Conservation (phyloP, 495 filamentous ascomycete species). For the Tirmania nivea region DNA sequence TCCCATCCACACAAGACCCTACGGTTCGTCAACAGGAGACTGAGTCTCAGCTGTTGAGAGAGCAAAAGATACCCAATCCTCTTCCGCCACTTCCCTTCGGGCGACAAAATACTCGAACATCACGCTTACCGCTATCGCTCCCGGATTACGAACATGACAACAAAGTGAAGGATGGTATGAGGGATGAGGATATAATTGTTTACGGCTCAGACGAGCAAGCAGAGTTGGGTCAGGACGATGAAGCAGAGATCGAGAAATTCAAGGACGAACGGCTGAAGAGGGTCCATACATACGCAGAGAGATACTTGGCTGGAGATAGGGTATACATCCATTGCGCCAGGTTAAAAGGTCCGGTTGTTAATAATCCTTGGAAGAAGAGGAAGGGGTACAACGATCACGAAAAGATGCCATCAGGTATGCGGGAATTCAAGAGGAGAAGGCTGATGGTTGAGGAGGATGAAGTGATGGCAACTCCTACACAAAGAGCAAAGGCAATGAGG, state of each 20-base stretch:
- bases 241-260: not conserved
- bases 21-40: not conserved
- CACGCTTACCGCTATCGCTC: not conserved
- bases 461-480: conserved; percentile 4
- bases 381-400: too few relatives aligned
- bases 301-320: conserved; percentile 12
- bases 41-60: not conserved
- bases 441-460: conserved; percentile 3
- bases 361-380: conserved; percentile 14
- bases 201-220: not conserved
- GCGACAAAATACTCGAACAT: conserved; percentile 1
- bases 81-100: not conserved
- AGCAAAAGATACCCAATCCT: not conserved
- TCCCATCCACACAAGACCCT: not conserved
- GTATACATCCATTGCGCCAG: conserved; percentile 15
- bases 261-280: not conserved
- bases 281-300: conserved; percentile 6
- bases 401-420: too few relatives aligned
- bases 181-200: not conserved
- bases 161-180: not conserved
- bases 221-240: not conserved
- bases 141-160: not conserved
- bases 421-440: conserved; percentile 4
- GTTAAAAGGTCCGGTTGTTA: conserved; percentile 14
- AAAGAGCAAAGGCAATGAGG: not conserved